phyloP scores from a whole-genome alignment of 2,329 filamentous ascomycete genomes.

The Hymenoscyphus scutula region DNA sequence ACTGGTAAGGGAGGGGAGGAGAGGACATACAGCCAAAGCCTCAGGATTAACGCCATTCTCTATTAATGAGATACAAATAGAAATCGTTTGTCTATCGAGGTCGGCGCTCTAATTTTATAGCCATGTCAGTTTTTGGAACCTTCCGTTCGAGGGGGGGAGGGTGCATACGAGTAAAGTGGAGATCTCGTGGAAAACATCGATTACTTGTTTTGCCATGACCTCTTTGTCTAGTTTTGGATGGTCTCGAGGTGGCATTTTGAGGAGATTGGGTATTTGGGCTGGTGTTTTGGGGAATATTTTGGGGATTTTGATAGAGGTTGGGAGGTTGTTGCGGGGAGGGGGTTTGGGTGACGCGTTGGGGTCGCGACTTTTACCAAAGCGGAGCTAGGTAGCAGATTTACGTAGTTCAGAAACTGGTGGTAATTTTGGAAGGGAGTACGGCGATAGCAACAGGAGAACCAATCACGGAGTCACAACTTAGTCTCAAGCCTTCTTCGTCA shows the following conservation, averaged over 20 bases:
- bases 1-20: neutral
- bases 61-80: constrained; percentile 93
- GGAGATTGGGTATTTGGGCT: neutral
- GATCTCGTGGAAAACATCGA: constrained; percentile 81
- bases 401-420: too few species aligned
- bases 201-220: constrained; percentile 69
- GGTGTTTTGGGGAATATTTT: neutral
- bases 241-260: neutral
- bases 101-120: constrained; percentile 72
- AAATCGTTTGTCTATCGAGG: constrained; percentile 84
- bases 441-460: neutral
- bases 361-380: neutral
- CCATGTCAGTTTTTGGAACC: too few species aligned
- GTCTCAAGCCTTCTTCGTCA: too few species aligned
- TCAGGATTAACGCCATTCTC: constrained; percentile 97
- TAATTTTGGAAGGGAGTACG: neutral
- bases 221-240: constrained; percentile 59
- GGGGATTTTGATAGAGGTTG: neutral
- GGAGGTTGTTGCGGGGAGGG: neutral
- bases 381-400: too few species aligned
- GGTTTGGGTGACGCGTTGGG: neutral
- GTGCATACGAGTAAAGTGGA: constrained; percentile 77
- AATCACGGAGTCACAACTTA: too few species aligned
- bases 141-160: neutral
- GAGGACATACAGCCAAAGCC: constrained; percentile 75